phyloP scores from a whole-genome alignment of 2,329 filamentous ascomycete species.

The Penicillium sp. region DNA sequence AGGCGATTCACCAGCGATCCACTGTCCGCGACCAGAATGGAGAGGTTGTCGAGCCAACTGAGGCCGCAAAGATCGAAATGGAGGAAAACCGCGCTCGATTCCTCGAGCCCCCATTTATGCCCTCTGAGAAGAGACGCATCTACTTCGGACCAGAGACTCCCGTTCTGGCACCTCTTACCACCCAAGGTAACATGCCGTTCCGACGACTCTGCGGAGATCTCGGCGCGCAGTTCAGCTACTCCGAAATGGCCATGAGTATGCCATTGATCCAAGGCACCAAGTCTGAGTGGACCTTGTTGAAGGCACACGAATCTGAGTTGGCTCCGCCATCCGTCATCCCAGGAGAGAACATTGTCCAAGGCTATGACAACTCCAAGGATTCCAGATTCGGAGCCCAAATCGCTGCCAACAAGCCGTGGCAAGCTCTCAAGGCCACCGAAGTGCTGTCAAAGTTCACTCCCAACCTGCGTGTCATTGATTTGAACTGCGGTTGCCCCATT shows the following conservation, averaged over 20 bases:
- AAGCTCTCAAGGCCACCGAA: conserved; percentile 86
- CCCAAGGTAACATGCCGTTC: conserved; percentile 94
- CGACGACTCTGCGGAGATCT: conserved; percentile 85
- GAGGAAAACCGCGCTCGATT: conserved; percentile 77
- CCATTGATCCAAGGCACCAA: conserved; percentile 88
- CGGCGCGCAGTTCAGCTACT: conserved; percentile 91
- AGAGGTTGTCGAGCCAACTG: conserved; percentile 3
- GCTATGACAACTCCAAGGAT: conserved; percentile 81
- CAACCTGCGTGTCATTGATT: conserved; percentile 83
- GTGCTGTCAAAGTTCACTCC: conserved; percentile 75
- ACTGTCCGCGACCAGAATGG: conserved; percentile 4
- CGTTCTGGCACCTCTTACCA: conserved; percentile 89
- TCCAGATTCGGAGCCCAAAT: conserved; percentile 91
- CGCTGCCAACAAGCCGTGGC: conserved; percentile 87
- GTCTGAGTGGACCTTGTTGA: conserved; percentile 92
- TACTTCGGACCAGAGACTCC: conserved; percentile 96
- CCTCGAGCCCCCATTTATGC: conserved; percentile 80
- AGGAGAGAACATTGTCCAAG: conserved; percentile 61
- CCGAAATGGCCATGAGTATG: conserved; percentile 94
- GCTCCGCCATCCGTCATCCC: conserved; percentile 67
- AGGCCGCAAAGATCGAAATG: conserved; percentile 6
- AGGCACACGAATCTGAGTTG: conserved; percentile 83
- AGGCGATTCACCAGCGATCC: conserved; percentile 52
- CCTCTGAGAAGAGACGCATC: conserved; percentile 89
- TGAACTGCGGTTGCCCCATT: conserved; percentile 97